phyloP scores from a whole-genome alignment of 495 filamentous ascomycete genomes.

The Aspergillus nidulans region DNA sequence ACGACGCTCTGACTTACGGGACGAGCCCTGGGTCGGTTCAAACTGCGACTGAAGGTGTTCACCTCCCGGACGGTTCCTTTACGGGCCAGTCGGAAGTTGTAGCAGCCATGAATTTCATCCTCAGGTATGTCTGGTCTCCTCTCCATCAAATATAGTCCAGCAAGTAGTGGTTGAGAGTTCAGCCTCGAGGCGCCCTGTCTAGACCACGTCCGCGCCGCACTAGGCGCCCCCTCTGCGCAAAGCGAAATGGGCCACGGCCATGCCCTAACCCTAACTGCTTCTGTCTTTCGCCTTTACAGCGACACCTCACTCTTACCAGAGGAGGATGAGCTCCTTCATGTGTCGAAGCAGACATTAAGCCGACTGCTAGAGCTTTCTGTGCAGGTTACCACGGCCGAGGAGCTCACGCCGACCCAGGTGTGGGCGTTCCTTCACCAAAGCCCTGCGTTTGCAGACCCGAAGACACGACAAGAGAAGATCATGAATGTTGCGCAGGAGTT shows the following conservation, averaged over 20 bases:
- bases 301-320: neutral
- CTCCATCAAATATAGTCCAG: neutral
- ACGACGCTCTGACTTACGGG: neutral
- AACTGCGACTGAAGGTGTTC: no score
- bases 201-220: neutral
- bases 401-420: neutral
- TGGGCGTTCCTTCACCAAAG: neutral
- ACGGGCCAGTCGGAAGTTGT: neutral
- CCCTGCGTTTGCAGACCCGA: neutral
- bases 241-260: neutral
- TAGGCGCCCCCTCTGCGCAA: neutral
- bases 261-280: conserved; percentile 2
- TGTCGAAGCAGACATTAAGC: neutral
- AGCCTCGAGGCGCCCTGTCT: conserved; percentile 5
- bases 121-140: neutral
- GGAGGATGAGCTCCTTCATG: neutral
- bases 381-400: neutral
- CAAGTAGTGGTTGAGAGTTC: neutral
- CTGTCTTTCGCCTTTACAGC: neutral
- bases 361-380: neutral
- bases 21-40: neutral
- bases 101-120: conserved; percentile 3
- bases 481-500: conserved; percentile 1
- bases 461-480: neutral
- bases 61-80: neutral